These are phyloP conservation scores for Phyllosticta citribraziliensis DNA, from an alignment of 2,329 filamentous ascomycete species.

Conservation along the genomic window DNA sequence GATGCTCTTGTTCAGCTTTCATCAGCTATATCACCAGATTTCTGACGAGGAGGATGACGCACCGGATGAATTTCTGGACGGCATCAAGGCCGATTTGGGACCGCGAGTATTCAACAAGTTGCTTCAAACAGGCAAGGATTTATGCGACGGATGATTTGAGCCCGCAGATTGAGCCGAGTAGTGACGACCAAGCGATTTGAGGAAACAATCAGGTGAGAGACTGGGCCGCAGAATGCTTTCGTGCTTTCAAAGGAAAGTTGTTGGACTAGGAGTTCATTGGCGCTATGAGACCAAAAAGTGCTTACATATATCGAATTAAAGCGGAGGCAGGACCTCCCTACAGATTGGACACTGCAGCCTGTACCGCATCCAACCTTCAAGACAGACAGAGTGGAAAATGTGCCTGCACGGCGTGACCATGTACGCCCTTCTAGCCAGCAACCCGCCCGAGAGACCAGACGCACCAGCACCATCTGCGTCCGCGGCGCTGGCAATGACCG, in stretches of 20 bases:
- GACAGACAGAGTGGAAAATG: slow-evolving; percentile 83
- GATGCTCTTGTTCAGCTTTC: not conserved
- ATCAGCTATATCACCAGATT: not conserved
- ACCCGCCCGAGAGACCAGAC: slow-evolving; percentile 42
- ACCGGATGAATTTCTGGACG: not conserved
- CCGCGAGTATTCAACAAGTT: not conserved
- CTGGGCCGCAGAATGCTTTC: too few species aligned
- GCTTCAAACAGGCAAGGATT: not conserved
- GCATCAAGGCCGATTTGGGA: not conserved
- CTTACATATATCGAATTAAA: slow-evolving; percentile 37
- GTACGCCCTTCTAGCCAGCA: slow-evolving; percentile 73
- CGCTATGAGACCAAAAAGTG: too few species aligned
- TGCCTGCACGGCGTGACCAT: slow-evolving; percentile 98
- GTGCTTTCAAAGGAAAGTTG: too few species aligned
- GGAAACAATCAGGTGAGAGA: too few species aligned
- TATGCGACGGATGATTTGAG: too few species aligned
- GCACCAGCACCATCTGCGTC: slow-evolving; percentile 35
- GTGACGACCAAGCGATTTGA: not conserved
- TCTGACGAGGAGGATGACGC: not conserved
- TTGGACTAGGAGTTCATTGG: too few species aligned
- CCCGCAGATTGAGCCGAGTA: too few species aligned
- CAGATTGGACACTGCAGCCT: slow-evolving; percentile 92
- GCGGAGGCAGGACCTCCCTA: slow-evolving; percentile 74
- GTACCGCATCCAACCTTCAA: slow-evolving; percentile 95
- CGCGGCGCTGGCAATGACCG: slow-evolving; percentile 54